phyloP scores from a whole-genome alignment of 257 asterid species.

The Fraxinus quadrangulata region DNA sequence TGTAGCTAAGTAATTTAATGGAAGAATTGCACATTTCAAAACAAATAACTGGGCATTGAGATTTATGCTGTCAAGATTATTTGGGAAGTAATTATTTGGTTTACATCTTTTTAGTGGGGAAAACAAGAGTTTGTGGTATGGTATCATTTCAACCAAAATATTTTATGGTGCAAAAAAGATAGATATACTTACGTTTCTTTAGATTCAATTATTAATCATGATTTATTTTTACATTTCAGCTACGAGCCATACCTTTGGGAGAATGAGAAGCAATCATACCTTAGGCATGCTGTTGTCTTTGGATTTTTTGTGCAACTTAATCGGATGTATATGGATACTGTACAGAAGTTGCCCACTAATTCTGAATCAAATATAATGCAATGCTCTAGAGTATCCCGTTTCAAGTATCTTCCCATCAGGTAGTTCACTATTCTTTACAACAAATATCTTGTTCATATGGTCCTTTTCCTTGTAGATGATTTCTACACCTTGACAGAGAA shows the following conservation, averaged over 20 bases:
- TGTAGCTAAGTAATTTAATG: background rate
- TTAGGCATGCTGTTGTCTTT: constrained; percentile 88
- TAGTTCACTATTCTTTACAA: constrained; percentile 32
- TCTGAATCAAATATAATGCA: constrained; percentile 95
- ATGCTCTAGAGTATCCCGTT: constrained; percentile 93
- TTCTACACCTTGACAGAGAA: constrained; percentile 1
- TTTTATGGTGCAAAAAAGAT: constrained; percentile 11
- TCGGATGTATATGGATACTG: constrained; percentile 67
- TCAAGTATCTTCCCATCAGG: constrained; percentile 99
- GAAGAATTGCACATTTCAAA: background rate
- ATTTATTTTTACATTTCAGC: constrained; percentile 45
- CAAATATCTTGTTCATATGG: constrained; percentile 8
- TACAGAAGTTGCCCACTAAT: constrained; percentile 80
- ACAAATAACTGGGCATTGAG: background rate
- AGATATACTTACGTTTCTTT: constrained; percentile 4
- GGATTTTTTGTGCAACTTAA: constrained; percentile 97
- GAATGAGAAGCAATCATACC: constrained; percentile 87
- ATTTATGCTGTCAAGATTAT: background rate
- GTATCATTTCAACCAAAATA: constrained; percentile 11
- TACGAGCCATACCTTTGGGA: constrained; percentile 97
- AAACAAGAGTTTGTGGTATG: background rate
- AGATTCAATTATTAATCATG: constrained; percentile 24
- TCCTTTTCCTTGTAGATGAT: constrained; percentile 7
- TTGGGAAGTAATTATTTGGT: background rate
- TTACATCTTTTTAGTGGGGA: background rate